Evolutionary conservation across 1,284 basidiomycete species (phyloP).

Genomic region (Fomitopsis betulina): DNA sequence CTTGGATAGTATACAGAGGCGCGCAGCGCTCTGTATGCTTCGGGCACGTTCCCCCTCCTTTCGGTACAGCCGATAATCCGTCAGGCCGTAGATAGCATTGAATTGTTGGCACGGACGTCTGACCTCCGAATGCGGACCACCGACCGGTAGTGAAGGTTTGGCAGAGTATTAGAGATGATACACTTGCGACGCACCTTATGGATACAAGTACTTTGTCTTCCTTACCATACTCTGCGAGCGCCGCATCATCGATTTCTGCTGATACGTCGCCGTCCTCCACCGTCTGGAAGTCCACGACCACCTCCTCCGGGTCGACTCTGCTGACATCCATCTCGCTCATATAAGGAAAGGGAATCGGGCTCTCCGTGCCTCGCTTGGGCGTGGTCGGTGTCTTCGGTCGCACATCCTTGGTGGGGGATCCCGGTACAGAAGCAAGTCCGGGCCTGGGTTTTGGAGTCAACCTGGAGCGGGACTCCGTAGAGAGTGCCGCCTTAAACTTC

Average conservation of each 20-base stretch:
- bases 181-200: conserved; percentile 53
- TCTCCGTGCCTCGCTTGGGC: conserved; percentile 38
- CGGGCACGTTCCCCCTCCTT: no score
- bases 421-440: conserved; percentile 42
- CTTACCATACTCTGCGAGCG: conserved; percentile 48
- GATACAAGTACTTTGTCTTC: conserved; percentile 89
- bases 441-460: conserved; percentile 30
- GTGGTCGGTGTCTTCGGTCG: conserved; percentile 43
- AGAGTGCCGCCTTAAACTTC: conserved; percentile 64
- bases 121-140: background rate
- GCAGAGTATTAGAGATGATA: background rate
- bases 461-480: conserved; percentile 51
- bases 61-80: no score
- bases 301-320: conserved; percentile 70
- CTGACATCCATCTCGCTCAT: conserved; percentile 73
- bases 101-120: no score
- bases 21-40: no score
- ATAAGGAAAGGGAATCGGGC: conserved; percentile 39
- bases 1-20: no score
- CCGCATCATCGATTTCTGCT: conserved; percentile 56
- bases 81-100: no score
- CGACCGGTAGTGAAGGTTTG: background rate
- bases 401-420: conserved; percentile 44
- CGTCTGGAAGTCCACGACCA: conserved; percentile 65
- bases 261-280: conserved; percentile 67